A percentile compares a stretch with the other conserved stretches of the same genome.
These are phyloP conservation scores for Cadophora sp. DNA, from an alignment of 2,329 filamentous ascomycete species.

Conservation along the genomic window DNA sequence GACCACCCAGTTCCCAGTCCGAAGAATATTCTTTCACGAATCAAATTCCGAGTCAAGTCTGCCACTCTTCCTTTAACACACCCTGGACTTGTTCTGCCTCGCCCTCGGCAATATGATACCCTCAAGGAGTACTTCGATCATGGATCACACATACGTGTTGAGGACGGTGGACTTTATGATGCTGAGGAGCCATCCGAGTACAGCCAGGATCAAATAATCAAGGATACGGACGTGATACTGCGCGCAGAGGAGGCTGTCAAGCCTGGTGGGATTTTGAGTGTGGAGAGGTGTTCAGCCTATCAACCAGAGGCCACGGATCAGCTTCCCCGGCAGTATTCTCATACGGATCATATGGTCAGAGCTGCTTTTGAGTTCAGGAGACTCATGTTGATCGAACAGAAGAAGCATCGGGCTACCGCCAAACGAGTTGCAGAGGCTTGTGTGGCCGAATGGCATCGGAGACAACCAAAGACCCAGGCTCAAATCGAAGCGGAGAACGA, in stretches of 20 bases:
- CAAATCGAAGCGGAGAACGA: conserved; percentile 82
- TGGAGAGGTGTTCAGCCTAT: conserved; percentile 73
- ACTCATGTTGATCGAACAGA: conserved; percentile 80
- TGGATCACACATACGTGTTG: conserved; percentile 59
- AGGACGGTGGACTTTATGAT: conserved; percentile 61
- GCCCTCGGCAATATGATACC: conserved; percentile 57
- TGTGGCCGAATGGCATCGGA: conserved; percentile 74
- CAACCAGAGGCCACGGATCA: conserved; percentile 72
- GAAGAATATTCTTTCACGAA: conserved; percentile 49
- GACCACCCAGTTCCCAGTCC: conserved; percentile 36
- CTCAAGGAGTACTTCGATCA: conserved; percentile 65
- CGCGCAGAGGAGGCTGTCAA: conserved; percentile 76
- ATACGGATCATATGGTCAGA: conserved; percentile 82
- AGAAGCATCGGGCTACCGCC: conserved; percentile 76
- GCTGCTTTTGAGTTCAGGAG: conserved; percentile 83
- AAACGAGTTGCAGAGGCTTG: conserved; percentile 82
- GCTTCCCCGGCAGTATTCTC: conserved; percentile 85
- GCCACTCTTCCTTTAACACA: conserved; percentile 64
- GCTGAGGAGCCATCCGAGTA: conserved; percentile 63
- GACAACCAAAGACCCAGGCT: conserved; percentile 78
- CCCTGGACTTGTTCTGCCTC: conserved; percentile 61
- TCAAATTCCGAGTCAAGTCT: conserved; percentile 57
- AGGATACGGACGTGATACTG: conserved; percentile 73
- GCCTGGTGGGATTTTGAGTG: conserved; percentile 77
- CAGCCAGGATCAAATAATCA: conserved; percentile 66